A percentile compares a stretch with the other conserved stretches of the same genome.
These are phyloP conservation scores for Sordariomycetes sp. DNA, from an alignment of 2,329 filamentous ascomycete species.

Conservation along the genomic window DNA sequence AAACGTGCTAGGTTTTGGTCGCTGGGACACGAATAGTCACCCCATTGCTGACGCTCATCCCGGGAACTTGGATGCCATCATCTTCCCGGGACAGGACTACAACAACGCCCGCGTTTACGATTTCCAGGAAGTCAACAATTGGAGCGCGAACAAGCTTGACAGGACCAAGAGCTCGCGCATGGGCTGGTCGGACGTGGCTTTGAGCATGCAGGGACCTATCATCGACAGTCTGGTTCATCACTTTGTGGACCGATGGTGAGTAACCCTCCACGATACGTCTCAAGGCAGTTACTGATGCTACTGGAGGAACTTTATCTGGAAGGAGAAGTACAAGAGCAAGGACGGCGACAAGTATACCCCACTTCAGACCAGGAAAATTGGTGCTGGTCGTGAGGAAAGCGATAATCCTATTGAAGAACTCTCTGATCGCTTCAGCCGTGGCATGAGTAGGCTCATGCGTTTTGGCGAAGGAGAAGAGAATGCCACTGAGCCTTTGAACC, in stretches of 20 bases:
- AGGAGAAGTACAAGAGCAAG: slow-evolving; percentile 61
- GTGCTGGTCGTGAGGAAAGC: neutral
- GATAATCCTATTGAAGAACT: slow-evolving; percentile 32
- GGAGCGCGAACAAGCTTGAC: slow-evolving; percentile 80
- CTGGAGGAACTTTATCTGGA: slow-evolving; percentile 70
- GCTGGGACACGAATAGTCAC: slow-evolving; percentile 83
- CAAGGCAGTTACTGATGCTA: slow-evolving; percentile 2
- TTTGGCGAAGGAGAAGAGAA: slow-evolving; percentile 21
- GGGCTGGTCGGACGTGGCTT: slow-evolving; percentile 84
- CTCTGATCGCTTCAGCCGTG: slow-evolving; percentile 30
- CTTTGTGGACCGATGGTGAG: slow-evolving; percentile 72
- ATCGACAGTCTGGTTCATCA: slow-evolving; percentile 68
- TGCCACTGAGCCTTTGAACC: slow-evolving; percentile 8
- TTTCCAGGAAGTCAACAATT: slow-evolving; percentile 68
- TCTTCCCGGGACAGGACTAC: slow-evolving; percentile 88
- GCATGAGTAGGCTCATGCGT: slow-evolving; percentile 27
- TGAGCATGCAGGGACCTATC: slow-evolving; percentile 67
- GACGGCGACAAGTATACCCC: slow-evolving; percentile 40
- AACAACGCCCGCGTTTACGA: slow-evolving; percentile 84
- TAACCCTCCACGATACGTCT: neutral
- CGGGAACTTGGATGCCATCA: slow-evolving; percentile 60
- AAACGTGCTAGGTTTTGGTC: slow-evolving; percentile 53
- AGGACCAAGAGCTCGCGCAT: slow-evolving; percentile 72
- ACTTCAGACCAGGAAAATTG: slow-evolving; percentile 1
- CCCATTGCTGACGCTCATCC: slow-evolving; percentile 79